Base-by-base conservation (phyloP, 2,329 filamentous ascomycete species). In the Aspergillus glaucus region DNA sequence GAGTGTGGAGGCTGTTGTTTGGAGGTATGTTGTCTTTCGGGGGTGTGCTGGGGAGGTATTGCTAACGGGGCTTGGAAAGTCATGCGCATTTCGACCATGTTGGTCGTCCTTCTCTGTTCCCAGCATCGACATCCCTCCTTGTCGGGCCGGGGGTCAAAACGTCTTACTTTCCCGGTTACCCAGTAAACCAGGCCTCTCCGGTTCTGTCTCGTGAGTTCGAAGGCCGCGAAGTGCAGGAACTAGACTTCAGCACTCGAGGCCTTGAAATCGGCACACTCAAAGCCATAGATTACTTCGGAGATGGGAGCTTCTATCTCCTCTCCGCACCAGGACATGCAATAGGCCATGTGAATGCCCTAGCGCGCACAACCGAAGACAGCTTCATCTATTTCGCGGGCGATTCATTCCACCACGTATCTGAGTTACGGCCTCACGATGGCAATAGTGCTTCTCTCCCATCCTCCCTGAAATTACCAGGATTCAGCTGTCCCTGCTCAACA, bases 131-230 rank as follows among this genome's bases (percentile, higher is more conserved):
- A 0, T 67, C 73, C 7, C 55, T 82, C 0, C 55, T 81, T 28
- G 77, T 80, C 3, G 79, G 79, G 0, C 73, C 78, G 0, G 78
- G 78, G 0, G 76, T 80, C 59, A 75, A 71, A 43, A 51, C 69
- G 2, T 55, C 74, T 3, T 14, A 50, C 5, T 4, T 47, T 3
- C 78, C 78, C 0, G 77, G 74, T 1, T 77, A 69, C 44, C 79
- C 78, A 0, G 48, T 55, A 2, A 66, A 70, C 19, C 58, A 62
- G 2, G 55, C 71, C 0, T 66, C 65, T 0, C 57, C 58, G 0
- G 56, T 74, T 0, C 56, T 62, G 4, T 12, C 26, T 30, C 10
- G 26, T 4, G 26, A 30, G 5, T 30, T 30, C 1, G 8, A 8
- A 30, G 7, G 7, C 26, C 51, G 55, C 12, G 26, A 36, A 1